Conservation (phyloP, 805 yeast genomes). For the Priceomyces carsonii region DNA sequence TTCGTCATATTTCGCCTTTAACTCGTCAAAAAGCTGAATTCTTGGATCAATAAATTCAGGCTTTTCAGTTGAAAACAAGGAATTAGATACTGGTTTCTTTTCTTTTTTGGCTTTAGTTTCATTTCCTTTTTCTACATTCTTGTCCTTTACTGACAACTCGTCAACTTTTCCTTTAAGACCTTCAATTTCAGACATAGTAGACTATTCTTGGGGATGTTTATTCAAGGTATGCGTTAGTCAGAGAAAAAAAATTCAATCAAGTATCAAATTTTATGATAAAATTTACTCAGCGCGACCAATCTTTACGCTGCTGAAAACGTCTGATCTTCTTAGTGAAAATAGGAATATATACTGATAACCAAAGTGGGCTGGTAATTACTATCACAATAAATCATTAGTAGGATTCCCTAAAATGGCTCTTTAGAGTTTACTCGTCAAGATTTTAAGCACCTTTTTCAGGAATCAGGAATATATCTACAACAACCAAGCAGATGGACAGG, state of each 20-base stretch:
- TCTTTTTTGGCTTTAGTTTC: slow-evolving; percentile 22
- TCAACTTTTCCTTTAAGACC: slow-evolving; percentile 49
- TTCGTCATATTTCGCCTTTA: slow-evolving; percentile 76
- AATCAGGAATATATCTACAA: too few species aligned
- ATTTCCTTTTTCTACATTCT: slow-evolving; percentile 8
- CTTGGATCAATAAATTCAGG: slow-evolving; percentile 86
- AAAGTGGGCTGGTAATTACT: too few species aligned
- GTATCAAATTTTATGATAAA: slow-evolving; percentile 3
- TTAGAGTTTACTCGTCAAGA: too few species aligned
- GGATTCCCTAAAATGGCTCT: too few species aligned
- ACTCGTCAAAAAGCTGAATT: slow-evolving; percentile 72
- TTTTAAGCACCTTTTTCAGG: too few species aligned
- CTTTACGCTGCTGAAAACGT: slow-evolving; percentile 6
- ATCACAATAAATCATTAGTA: too few species aligned
- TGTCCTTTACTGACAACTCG: slow-evolving; percentile 36
- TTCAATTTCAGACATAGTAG: slow-evolving; percentile 14
- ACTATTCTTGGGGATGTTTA: neutral
- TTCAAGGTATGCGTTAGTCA: neutral
- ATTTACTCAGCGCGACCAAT: slow-evolving; percentile 6
- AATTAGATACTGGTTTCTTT: slow-evolving; percentile 43
- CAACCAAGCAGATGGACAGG: too few species aligned
- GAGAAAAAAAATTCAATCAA: slow-evolving; percentile 2
- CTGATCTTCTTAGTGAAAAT: too few species aligned
- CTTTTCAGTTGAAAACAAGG: slow-evolving; percentile 62
- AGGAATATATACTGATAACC: too few species aligned